A percentile compares a stretch with the other conserved stretches of the same genome.
phyloP scores from a whole-genome alignment of 2,329 filamentous ascomycete species.

The Lasiodiplodia citricola region DNA sequence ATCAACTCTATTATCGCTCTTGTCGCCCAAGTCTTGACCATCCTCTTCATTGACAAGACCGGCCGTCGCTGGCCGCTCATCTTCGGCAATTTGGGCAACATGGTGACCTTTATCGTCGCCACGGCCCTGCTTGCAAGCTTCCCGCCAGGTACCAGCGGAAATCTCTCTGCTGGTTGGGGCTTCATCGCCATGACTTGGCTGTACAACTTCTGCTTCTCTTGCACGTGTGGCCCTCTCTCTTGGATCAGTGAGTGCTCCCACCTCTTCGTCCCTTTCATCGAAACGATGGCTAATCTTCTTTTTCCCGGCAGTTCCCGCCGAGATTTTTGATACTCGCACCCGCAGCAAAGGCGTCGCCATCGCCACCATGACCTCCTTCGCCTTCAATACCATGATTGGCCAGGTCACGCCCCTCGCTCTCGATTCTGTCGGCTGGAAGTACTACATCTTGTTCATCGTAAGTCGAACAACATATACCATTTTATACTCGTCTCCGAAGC shows the following conservation, averaged over 20 bases:
- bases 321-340: constrained; percentile 79
- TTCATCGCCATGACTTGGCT: constrained; percentile 81
- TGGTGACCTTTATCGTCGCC: constrained; percentile 73
- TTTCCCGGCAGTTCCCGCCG: constrained; percentile 59
- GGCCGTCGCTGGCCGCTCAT: constrained; percentile 77
- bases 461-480: constrained; percentile 31
- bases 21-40: constrained; percentile 70
- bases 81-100: constrained; percentile 72
- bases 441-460: constrained; percentile 65
- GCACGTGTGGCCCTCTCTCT: constrained; percentile 71
- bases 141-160: constrained; percentile 61
- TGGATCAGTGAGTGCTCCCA: constrained; percentile 50
- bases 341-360: constrained; percentile 76
- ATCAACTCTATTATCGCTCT: constrained; percentile 75
- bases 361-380: constrained; percentile 74
- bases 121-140: constrained; percentile 63
- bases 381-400: constrained; percentile 78
- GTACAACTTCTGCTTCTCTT: constrained; percentile 79
- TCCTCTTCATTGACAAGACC: constrained; percentile 70
- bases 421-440: constrained; percentile 59
- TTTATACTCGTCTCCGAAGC: background rate
- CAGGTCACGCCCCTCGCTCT: constrained; percentile 70
- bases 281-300: background rate
- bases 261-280: constrained; percentile 61
- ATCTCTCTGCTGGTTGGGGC: constrained; percentile 67